Conservation (phyloP, 83 land plant genomes). For the Picea engelmannii region DNA sequence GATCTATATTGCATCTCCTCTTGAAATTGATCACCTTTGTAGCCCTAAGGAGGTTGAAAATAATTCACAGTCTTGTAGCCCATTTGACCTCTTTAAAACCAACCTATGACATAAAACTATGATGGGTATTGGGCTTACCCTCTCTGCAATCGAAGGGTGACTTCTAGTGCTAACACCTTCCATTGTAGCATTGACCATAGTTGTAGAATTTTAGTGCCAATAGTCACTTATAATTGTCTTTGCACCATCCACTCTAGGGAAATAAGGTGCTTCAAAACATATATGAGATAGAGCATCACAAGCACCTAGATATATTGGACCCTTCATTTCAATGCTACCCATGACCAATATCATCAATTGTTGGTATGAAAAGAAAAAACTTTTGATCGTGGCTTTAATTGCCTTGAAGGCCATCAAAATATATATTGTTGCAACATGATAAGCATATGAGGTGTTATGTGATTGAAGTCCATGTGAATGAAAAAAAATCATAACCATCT, state of each 20-base stretch:
- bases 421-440: conserved; percentile 36
- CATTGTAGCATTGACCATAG: no score
- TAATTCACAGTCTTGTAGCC: no score
- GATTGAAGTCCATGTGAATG: conserved; percentile 24
- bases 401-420: conserved; percentile 64
- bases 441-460: conserved; percentile 6
- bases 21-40: no score
- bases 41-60: no score
- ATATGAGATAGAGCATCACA: conserved; percentile 47
- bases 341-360: conserved; percentile 30
- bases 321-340: conserved; percentile 41
- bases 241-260: conserved; percentile 74
- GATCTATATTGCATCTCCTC: no score
- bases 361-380: conserved; percentile 62
- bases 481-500: no score
- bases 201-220: conserved; percentile 33
- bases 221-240: conserved; percentile 70
- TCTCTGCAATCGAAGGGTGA: no score
- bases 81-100: no score
- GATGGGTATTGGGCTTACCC: no score
- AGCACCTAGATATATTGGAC: conserved; percentile 18
- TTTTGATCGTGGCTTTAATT: conserved; percentile 53
- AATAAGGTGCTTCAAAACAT: conserved; percentile 69
- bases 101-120: no score
- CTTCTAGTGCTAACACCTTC: no score